These are phyloP conservation scores for Spencermartinsiella ligniputridi DNA, from an alignment of 1,139 yeast species.

Conservation along the genomic window DNA sequence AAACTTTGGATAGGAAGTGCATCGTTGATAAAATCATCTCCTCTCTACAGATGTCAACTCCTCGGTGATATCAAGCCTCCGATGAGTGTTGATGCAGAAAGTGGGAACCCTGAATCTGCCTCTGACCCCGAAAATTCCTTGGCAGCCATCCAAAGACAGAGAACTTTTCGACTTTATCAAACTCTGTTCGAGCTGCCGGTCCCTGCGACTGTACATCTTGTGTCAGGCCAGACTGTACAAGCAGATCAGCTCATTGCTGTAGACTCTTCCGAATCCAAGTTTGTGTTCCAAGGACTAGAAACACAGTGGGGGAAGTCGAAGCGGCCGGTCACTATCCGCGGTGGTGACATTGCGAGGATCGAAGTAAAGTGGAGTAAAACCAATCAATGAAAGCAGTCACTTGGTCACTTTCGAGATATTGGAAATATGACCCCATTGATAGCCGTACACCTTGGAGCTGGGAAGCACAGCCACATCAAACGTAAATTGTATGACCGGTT, in stretches of 20 bases:
- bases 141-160: conserved; percentile 19
- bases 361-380: conserved; percentile 7
- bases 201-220: conserved; percentile 10
- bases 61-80: too few relatives aligned
- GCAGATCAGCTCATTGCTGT: conserved; percentile 22
- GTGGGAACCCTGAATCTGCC: too few relatives aligned
- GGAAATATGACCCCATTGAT: conserved; percentile 14
- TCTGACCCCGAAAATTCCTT: too few relatives aligned
- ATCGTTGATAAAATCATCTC: too few relatives aligned
- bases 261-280: conserved; percentile 26
- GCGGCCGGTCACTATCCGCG: conserved; percentile 19
- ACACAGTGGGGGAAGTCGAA: conserved; percentile 24
- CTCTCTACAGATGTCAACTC: too few relatives aligned
- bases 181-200: conserved; percentile 6
- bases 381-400: too few relatives aligned
- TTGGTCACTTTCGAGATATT: not conserved
- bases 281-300: conserved; percentile 19
- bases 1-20: too few relatives aligned
- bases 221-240: conserved; percentile 9
- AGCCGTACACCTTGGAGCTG: conserved; percentile 36
- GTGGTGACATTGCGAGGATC: conserved; percentile 19
- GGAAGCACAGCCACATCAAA: conserved; percentile 25
- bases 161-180: conserved; percentile 18
- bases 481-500: conserved; percentile 20
- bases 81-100: too few relatives aligned